Percentiles rank a stretch among this genome's conserved stretches.
phyloP scores from a whole-genome alignment of 768 basidiomycete genomes.

The Lentinula raphanica region DNA sequence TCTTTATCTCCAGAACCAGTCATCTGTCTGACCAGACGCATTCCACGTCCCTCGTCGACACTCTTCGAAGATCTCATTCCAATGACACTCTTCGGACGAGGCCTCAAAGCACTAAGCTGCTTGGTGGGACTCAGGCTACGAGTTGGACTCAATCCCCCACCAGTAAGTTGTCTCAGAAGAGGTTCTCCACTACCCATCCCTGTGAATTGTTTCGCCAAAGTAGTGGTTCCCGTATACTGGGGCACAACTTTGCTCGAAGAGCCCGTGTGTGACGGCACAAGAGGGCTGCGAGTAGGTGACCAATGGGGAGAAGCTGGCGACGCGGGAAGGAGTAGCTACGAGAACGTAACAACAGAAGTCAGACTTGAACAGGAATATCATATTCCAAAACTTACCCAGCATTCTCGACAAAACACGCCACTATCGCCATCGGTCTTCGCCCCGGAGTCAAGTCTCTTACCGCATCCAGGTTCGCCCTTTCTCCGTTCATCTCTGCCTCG shows the following conservation, averaged over 20 bases:
- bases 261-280: slow-evolving; percentile 42
- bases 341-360: slow-evolving; percentile 1
- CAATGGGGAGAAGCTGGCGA: slow-evolving; percentile 43
- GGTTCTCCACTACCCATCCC: slow-evolving; percentile 41
- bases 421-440: slow-evolving; percentile 69
- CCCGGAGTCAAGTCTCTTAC: slow-evolving; percentile 78
- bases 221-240: slow-evolving; percentile 69
- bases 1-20: slow-evolving; percentile 45
- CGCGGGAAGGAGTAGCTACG: slow-evolving; percentile 53
- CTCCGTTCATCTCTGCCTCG: slow-evolving; percentile 41
- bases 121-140: slow-evolving; percentile 75
- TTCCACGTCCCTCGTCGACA: slow-evolving; percentile 63
- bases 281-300: slow-evolving; percentile 48
- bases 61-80: slow-evolving; percentile 61
- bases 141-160: slow-evolving; percentile 18
- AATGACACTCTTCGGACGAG: slow-evolving; percentile 75
- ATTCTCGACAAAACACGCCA: slow-evolving; percentile 81
- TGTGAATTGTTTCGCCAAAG: slow-evolving; percentile 72
- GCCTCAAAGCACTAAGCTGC: slow-evolving; percentile 44
- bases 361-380: background rate
- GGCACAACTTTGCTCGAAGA: slow-evolving; percentile 33
- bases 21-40: slow-evolving; percentile 76
- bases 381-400: slow-evolving; percentile 47
- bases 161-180: slow-evolving; percentile 28
- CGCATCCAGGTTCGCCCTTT: slow-evolving; percentile 67